A percentile compares a stretch with the other conserved stretches of the same genome.
phyloP scores from a whole-genome alignment of 345 rosid genomes.

The Euphorbia tirucalli region DNA sequence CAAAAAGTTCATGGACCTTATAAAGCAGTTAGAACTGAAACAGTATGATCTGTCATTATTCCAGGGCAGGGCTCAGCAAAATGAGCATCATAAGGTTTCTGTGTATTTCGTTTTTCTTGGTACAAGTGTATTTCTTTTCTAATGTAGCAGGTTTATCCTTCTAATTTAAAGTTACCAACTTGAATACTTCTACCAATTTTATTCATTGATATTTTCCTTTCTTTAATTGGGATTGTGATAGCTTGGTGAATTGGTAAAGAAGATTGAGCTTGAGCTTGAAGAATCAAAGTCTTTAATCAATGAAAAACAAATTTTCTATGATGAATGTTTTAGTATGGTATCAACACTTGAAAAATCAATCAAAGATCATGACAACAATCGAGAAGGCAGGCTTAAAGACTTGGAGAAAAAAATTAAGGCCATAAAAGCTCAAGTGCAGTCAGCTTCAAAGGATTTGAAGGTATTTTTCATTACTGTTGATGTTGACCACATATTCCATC shows the following conservation, averaged over 20 bases:
- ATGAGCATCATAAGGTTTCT: constrained; percentile 94
- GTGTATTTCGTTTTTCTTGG: not conserved
- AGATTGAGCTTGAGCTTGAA: constrained; percentile 74
- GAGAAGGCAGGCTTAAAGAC: constrained; percentile 77
- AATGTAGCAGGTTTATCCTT: constrained; percentile 6
- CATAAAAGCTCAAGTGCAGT: constrained; percentile 66
- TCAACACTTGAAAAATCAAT: constrained; percentile 69
- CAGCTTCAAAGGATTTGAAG: constrained; percentile 76
- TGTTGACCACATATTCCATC: not conserved
- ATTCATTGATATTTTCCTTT: not conserved
- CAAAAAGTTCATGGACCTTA: constrained; percentile 64
- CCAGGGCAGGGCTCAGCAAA: constrained; percentile 87
- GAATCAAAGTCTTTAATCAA: constrained; percentile 57
- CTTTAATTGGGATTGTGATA: constrained; percentile 18
- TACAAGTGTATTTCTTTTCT: not conserved
- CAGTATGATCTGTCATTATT: constrained; percentile 84
- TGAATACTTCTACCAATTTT: constrained; percentile 9
- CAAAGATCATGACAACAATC: constrained; percentile 70
- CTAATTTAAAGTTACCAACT: constrained; percentile 5
- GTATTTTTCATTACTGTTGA: constrained; percentile 32
- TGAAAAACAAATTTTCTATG: constrained; percentile 63
- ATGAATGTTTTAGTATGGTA: constrained; percentile 51
- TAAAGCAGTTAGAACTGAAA: constrained; percentile 79
- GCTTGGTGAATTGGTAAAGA: constrained; percentile 86
- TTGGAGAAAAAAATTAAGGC: constrained; percentile 71